These are phyloP conservation scores for Pilatotrama ljubarskyi DNA, from an alignment of 768 basidiomycete species.

Conservation along the genomic window DNA sequence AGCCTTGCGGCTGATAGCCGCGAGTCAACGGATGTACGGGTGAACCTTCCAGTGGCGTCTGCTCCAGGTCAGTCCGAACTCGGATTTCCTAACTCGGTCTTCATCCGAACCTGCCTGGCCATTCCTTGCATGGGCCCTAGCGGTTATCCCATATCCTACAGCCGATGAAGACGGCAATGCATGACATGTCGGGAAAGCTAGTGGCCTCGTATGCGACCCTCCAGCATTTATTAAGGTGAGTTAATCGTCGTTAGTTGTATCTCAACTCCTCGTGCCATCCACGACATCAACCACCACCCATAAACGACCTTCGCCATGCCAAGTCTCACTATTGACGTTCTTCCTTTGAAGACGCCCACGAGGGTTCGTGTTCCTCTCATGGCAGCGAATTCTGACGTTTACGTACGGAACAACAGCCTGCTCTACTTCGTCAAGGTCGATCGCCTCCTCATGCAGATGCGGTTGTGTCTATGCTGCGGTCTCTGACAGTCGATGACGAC, in stretches of 20 bases:
- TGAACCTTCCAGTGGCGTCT: neutral
- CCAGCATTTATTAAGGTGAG: neutral
- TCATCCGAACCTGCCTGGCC: neutral
- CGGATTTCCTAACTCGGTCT: constrained; percentile 1
- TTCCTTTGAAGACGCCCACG: neutral
- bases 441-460: constrained; percentile 20
- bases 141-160: too few relatives aligned
- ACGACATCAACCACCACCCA: neutral
- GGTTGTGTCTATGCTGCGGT: constrained; percentile 20
- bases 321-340: neutral
- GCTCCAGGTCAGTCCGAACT: neutral
- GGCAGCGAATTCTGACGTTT: neutral
- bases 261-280: neutral
- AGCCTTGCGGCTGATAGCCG: too few relatives aligned
- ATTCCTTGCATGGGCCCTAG: neutral
- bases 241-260: neutral
- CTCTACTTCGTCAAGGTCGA: neutral
- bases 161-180: neutral
- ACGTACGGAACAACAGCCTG: neutral
- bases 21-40: neutral
- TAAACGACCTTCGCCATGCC: neutral
- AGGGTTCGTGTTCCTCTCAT: neutral
- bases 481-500: constrained; percentile 25
- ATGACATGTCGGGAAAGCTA: neutral
- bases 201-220: neutral